A percentile compares a stretch with the other conserved stretches of the same genome.
phyloP scores from a whole-genome alignment of 2,329 filamentous ascomycete species.

The Claviceps spartinae region DNA sequence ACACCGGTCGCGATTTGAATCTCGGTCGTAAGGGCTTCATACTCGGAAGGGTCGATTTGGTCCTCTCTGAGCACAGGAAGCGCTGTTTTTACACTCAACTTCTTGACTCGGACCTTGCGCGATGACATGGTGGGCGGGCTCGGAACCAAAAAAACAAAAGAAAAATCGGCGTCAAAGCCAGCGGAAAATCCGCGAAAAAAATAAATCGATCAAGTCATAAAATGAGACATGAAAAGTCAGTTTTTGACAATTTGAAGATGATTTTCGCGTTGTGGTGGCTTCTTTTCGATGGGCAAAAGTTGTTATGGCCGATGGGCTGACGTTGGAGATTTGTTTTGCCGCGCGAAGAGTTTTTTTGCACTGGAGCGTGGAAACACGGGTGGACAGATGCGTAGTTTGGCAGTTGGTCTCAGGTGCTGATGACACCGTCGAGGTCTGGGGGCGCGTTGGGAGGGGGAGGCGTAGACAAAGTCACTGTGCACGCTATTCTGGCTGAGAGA shows the following conservation, averaged over 20 bases:
- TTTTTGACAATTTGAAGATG: conserved; percentile 37
- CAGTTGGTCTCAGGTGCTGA: conserved; percentile 7
- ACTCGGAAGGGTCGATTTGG: conserved; percentile 76
- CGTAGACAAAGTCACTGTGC: conserved; percentile 6
- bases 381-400: background rate
- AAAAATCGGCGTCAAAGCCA: conserved; percentile 26
- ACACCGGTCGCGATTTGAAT: conserved; percentile 89
- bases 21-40: conserved; percentile 74
- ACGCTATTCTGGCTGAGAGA: conserved; percentile 6
- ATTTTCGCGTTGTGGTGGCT: conserved; percentile 33
- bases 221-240: conserved; percentile 39
- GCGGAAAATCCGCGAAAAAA: conserved; percentile 51
- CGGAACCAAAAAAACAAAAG: conserved; percentile 7
- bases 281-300: conserved; percentile 39
- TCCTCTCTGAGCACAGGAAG: conserved; percentile 79
- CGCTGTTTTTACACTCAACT: conserved; percentile 81
- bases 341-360: conserved; percentile 40
- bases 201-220: conserved; percentile 51
- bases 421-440: conserved; percentile 1
- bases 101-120: conserved; percentile 69
- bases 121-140: conserved; percentile 41
- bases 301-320: conserved; percentile 37
- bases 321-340: conserved; percentile 40
- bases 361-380: conserved; percentile 10
- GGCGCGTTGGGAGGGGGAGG: conserved; percentile 1